phyloP scores from a whole-genome alignment of 2,329 filamentous ascomycete genomes.

The Alternaria alternata region DNA sequence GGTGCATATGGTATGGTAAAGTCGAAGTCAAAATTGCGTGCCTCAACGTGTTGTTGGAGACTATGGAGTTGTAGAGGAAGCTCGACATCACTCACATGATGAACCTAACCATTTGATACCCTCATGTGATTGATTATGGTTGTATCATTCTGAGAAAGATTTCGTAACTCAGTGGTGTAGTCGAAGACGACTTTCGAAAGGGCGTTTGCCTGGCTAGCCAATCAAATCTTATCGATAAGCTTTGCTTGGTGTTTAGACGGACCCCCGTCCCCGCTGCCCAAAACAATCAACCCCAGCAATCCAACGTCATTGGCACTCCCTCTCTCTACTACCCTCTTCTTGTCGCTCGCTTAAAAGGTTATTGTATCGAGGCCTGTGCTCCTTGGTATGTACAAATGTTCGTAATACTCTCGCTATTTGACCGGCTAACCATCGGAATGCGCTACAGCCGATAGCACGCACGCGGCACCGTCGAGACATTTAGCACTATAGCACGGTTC shows the following conservation, averaged over 20 bases:
- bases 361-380: not conserved
- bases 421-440: conserved; percentile 48
- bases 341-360: conserved; percentile 7
- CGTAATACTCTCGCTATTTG: conserved; percentile 23
- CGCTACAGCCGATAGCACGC: conserved; percentile 29
- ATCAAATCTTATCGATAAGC: not conserved
- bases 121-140: too few relatives aligned
- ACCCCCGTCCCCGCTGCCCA: conserved; percentile 8
- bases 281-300: conserved; percentile 25
- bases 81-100: too few relatives aligned
- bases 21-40: too few relatives aligned
- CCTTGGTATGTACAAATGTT: conserved; percentile 13
- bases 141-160: too few relatives aligned
- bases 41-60: too few relatives aligned
- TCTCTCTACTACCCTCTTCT: conserved; percentile 1
- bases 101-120: too few relatives aligned
- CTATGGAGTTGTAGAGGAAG: too few relatives aligned
- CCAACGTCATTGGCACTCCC: conserved; percentile 16
- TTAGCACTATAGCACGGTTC: conserved; percentile 27
- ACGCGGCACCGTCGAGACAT: conserved; percentile 15
- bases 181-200: not conserved
- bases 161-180: not conserved
- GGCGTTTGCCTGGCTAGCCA: not conserved
- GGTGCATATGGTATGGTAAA: too few relatives aligned
- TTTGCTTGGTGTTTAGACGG: not conserved